Evolutionary conservation across 495 filamentous ascomycete genomes (phyloP).

Genomic region (Margaritispora aquatica): DNA sequence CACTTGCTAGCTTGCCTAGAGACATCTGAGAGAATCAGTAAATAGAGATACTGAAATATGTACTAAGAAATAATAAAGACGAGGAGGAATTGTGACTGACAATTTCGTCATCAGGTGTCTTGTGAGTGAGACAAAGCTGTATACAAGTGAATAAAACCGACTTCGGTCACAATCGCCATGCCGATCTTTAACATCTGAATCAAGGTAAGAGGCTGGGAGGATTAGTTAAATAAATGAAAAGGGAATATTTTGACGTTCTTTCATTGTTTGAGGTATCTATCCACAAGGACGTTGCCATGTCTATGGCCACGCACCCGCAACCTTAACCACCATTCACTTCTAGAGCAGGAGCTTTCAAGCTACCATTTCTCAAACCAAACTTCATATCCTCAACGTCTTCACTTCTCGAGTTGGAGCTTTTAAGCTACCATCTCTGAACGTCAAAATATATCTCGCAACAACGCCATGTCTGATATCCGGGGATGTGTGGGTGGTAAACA

Average conservation of each 20-base stretch:
- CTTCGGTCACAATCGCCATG: too few relatives aligned
- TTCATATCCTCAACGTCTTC: too few relatives aligned
- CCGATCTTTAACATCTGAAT: neutral
- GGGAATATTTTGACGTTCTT: neutral
- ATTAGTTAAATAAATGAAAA: neutral
- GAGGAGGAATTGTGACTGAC: neutral
- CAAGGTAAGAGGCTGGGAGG: neutral
- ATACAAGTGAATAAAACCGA: too few relatives aligned
- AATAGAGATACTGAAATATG: neutral
- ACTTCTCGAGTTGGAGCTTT: constrained; percentile 21
- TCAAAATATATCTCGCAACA: constrained; percentile 6
- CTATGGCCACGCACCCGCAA: neutral
- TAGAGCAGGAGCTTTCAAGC: constrained; percentile 21
- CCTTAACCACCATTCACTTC: constrained; percentile 1
- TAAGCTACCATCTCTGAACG: neutral
- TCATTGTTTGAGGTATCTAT: neutral
- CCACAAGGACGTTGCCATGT: neutral
- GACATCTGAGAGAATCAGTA: neutral
- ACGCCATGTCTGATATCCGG: constrained; percentile 23
- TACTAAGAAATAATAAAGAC: neutral
- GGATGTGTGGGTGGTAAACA: constrained; percentile 11
- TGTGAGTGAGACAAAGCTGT: too few relatives aligned
- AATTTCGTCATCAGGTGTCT: neutral
- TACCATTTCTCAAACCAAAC: too few relatives aligned
- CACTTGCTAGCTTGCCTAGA: neutral